Base-by-base conservation (phyloP, 129 eudicot species). In the Heracleum sosnowskyi region DNA sequence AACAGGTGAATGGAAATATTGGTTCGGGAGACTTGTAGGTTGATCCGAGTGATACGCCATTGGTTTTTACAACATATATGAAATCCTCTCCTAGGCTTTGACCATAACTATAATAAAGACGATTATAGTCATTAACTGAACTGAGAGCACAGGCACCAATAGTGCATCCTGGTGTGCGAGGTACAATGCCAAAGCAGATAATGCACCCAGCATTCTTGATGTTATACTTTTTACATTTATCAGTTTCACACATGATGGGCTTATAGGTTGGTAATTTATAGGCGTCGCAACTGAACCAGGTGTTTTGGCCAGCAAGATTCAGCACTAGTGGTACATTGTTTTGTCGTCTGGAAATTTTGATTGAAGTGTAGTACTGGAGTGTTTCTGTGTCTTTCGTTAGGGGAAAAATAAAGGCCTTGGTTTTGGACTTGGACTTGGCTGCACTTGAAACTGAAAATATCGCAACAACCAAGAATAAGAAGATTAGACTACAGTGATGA, bases 151-250 rank as follows among this genome's bases (percentile, higher is more conserved):
- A 84, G 1, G 88, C 77, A 74, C 82, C 53, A 78, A 81, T 79
- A 78, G 81, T 81, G 84, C 88, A 87, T 11, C 84, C 81, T 0
- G 86, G 88, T 24, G 49, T 72, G 2, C 73, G 34, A 5, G 84
- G 82, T 4, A 66, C 15, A 34, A 36, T 42, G 16, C 18, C 24
- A 47, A 17, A 17, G 82, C 87, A 84, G 84, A 76, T 71, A 29
- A 68, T 29, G 42, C 90, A 84, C 1, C 84, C 79, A 13, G 31
- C 13, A 0, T 74, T 77, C 31, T 75, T 68, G 36, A 63, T 51
- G 62, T 51, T 36, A 51, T 51, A 51, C 62, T 20, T 20, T 1
- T 47, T 33, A 51, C 90, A 86, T 8, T 26, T 76, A 11, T 2
- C 4, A 39, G 85, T 35, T 36, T 57, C 76, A 20, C 90, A 86